Evolutionary conservation across 140 eudicot species (phyloP).

Genomic region (Oenanthe javanica): DNA sequence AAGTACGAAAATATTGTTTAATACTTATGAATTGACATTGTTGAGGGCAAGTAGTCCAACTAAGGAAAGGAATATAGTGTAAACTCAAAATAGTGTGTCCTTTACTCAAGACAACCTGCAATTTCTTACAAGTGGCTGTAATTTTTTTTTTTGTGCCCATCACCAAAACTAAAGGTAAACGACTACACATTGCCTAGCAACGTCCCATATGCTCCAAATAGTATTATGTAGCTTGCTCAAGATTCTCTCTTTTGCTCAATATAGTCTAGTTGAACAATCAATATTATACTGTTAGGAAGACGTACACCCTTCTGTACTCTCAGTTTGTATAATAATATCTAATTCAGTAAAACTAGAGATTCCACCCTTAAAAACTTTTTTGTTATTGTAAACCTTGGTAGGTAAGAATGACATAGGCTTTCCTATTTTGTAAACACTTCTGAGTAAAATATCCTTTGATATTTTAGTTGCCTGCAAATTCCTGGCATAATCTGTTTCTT

Average conservation of each 20-base stretch:
- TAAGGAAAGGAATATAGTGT: neutral
- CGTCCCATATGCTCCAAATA: neutral
- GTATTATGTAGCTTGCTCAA: neutral
- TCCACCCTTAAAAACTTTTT: neutral
- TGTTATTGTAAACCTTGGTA: neutral
- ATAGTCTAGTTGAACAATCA: neutral
- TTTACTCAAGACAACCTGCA: neutral
- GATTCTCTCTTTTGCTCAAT: neutral
- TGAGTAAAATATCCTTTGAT: neutral
- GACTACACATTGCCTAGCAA: neutral
- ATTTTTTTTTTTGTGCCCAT: neutral
- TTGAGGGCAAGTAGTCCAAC: neutral
- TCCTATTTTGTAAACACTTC: neutral
- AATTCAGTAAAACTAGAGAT: neutral
- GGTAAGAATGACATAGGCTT: neutral
- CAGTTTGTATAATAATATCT: neutral
- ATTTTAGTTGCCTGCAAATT: neutral
- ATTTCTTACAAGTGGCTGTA: neutral
- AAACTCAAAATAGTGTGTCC: neutral
- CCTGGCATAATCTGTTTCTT: neutral
- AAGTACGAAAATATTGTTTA: too few relatives aligned
- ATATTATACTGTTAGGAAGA: neutral
- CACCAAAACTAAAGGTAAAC: neutral
- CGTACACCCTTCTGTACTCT: neutral
- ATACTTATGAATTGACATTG: neutral